Base-by-base conservation (phyloP, 371 early-diverging fungal genomes). In the Mortierella sp. region DNA sequence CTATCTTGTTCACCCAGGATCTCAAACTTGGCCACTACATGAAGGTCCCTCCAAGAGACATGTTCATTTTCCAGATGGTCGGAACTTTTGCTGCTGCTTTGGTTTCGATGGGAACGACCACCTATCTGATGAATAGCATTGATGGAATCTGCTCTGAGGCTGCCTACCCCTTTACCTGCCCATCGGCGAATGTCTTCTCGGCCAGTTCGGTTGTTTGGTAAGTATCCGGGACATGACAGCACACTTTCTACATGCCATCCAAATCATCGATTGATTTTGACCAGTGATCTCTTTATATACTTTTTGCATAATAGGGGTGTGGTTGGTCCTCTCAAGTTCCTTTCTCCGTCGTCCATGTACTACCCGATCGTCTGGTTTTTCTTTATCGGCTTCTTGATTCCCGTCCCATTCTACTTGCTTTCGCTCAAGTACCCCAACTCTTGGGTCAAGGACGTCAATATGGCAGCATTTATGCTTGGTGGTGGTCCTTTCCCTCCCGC, bases 321-420 rank as follows among this genome's bases (percentile, higher is more conserved):
- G 4, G 83, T 93, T n/a, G 93, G 93, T 9, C 93, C 94, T 12
- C 56, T 79, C 23, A 83, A 80, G 47, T 88, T 91, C 86, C 91
- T 92, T 69, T 86, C 92, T 7, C 79, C 83, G 1, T 80, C 68
- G 2, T 86, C 89, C 6, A 64, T 81, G 19, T 94, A 94, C 81
- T 85, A 86, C 60, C 78, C 85, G 2, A 61, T 86, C 24, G 67
- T 85, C 11, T 88, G 84, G 78, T 73, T 84, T 69, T 88, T 89
- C 68, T 63, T 88, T 24, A 53, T 86, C 43, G 92, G 92, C 6
- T 79, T 85, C 19, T 23, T 89, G 27, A 62, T 87, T 42, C 89
- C 91, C 0, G 58, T 89, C 0, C 82, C 87, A n/a, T 82, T 86
- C 72, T 80, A 78, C 41, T 53, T 90, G 3, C 80, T 84, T 39